phyloP scores from a whole-genome alignment of 352 stramenopile genomes.

The Salisapilia sapeloensis region DNA sequence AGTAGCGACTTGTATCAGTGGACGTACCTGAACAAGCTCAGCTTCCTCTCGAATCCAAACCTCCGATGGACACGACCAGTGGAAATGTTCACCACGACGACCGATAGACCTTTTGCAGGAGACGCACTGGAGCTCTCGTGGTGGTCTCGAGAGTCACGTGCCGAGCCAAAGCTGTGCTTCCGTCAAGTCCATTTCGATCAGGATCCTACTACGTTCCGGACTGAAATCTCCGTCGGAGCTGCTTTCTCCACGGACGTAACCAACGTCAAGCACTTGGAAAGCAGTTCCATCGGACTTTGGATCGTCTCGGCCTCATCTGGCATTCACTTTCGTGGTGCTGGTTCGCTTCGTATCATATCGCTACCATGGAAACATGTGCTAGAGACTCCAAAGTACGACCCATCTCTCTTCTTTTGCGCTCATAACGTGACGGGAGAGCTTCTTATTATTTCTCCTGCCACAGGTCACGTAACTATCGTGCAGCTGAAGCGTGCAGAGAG shows the following conservation, averaged over 20 bases:
- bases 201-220: constrained; percentile 50
- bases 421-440: constrained; percentile 71
- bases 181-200: constrained; percentile 57
- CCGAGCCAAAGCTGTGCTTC: constrained; percentile 41
- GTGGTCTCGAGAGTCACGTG: constrained; percentile 52
- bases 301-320: constrained; percentile 26
- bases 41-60: constrained; percentile 67
- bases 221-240: constrained; percentile 53
- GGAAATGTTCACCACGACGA: constrained; percentile 25
- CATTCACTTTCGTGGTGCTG: constrained; percentile 40
- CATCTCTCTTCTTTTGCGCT: constrained; percentile 17
- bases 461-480: constrained; percentile 22
- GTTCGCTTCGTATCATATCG: constrained; percentile 16
- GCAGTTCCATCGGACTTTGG: constrained; percentile 57
- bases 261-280: constrained; percentile 17
- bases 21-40: constrained; percentile 71
- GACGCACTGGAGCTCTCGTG: constrained; percentile 44
- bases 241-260: constrained; percentile 21
- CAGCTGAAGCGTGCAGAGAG: constrained; percentile 4
- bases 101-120: constrained; percentile 4
- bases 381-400: neutral
- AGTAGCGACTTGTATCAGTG: constrained; percentile 54
- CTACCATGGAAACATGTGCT: constrained; percentile 18
- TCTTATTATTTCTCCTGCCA: constrained; percentile 17
- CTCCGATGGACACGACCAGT: constrained; percentile 67